Base-by-base conservation (phyloP, 768 basidiomycete species). In the Psilocybe azurescens region DNA sequence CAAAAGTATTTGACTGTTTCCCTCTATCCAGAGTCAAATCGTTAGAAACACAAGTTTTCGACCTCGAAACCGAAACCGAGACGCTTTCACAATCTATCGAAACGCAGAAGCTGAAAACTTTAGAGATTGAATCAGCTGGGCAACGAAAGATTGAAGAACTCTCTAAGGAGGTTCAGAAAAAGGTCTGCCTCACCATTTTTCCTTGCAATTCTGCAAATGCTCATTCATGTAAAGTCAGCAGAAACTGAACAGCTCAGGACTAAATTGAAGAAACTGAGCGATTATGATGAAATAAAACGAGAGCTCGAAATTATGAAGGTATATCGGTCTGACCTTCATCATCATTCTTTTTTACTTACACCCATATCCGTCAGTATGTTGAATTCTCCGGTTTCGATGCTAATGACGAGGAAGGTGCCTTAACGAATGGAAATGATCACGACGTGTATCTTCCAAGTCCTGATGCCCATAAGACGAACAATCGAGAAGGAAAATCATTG, bases 251-350 rank as follows among this genome's bases (percentile, higher is more conserved):
- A 82, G 52, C 79, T 96, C 2, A 88, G 84, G 71, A 75, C 78
- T 36, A 88, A 88, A 65, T 77, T 99, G 39, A 87, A 86, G 68
- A 86, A 86, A 65, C 93, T 90, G 63, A 74, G 74, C 14, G 95
- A 99, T 74, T 99, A 99, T 69, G 97, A 99, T 69, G 96, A 99
- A 77, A 88, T 99, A 71, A 99, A 99, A 79, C 89, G 97, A 29
- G 97, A 99, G 73, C 83, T 99, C 30, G 95, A 95, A 71, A 99
- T 99, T 65, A 93, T 99, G 94, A 98, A 99, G 87, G 97, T 93
- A 53, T 50, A 77, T 70, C n/a, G 5, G 28, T 7, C 14, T 41
- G 18, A 2, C 29, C n/a, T 33, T n/a, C 53, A 46, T 39, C 53
- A 46, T 39, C 24, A 20, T 10, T 39, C 28, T 44, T 18, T 30